Conservation (phyloP, 352 stramenopile species). For the Phytophthora parvispora region DNA sequence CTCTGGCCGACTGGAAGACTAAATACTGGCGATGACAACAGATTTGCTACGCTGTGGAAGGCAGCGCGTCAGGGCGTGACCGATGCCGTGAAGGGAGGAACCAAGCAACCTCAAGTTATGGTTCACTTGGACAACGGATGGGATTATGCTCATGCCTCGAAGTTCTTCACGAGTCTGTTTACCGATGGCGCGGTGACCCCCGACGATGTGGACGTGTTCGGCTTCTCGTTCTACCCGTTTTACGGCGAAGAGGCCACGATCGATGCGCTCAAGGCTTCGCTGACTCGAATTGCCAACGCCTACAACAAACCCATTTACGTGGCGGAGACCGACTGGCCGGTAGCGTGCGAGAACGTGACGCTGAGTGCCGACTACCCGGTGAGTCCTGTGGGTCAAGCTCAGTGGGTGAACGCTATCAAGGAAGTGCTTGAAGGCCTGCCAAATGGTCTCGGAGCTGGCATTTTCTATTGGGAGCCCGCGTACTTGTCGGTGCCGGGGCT, state of each 20-base stretch:
- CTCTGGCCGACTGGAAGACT: conserved; percentile 36
- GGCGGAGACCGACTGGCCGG: conserved; percentile 45
- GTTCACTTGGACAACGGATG: conserved; percentile 48
- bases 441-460: conserved; percentile 27
- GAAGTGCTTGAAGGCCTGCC: conserved; percentile 32
- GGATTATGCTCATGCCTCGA: conserved; percentile 37
- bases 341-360: conserved; percentile 22
- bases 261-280: conserved; percentile 33
- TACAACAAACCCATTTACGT: conserved; percentile 47
- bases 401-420: conserved; percentile 39
- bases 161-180: conserved; percentile 44
- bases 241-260: conserved; percentile 42
- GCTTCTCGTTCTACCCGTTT: conserved; percentile 50
- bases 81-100: conserved; percentile 31
- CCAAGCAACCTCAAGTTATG: conserved; percentile 44
- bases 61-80: conserved; percentile 37
- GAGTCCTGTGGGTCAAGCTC: conserved; percentile 30
- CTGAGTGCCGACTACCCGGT: conserved; percentile 33
- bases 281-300: conserved; percentile 31
- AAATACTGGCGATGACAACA: conserved; percentile 30
- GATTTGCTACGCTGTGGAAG: conserved; percentile 42
- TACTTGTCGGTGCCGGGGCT: conserved; percentile 31
- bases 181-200: conserved; percentile 31
- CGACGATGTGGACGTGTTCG: conserved; percentile 39
- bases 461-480: conserved; percentile 48